Base-by-base conservation (phyloP, 352 stramenopile genomes). In the Pelagophyceae sp. region DNA sequence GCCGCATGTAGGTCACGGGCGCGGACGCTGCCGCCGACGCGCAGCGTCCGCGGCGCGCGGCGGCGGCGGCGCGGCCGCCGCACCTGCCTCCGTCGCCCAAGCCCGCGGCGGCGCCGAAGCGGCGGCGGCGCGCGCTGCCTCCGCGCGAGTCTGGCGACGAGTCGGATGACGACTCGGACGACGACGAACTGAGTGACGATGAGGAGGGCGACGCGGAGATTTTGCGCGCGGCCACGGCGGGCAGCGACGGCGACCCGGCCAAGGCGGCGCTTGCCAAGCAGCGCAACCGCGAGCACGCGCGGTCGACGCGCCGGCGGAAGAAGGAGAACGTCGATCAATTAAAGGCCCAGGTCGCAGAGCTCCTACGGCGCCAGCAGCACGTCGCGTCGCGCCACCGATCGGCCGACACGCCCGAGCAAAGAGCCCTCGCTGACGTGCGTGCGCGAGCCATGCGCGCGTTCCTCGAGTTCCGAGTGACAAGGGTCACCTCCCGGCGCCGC, bases 251-350 rank as follows among this genome's bases (percentile, higher is more conserved):
- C 6, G 29, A 6, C 58, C 15, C 17, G 58, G 58, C 58, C 23
- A 65, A 65, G 58, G 58, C 58, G 58, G 58, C 17, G 58, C 5
- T 65, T 2, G 31, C 58, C 15, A n/a, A 33, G 29, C 58, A 65
- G 58, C 58, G 58, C 15, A 65, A 65, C 58, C 58, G 58, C 58
- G 58, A 65, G 58, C 58, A 65, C 58, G 58, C 58, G 58, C 20
- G 58, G 58, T 65, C 58, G 58, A 65, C 58, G 58, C 58, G 58
- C 3, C 58, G 58, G 6, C 58, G 58, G 58, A 65, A 65, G 58
- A 65, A 65, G 58, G 15, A 65, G 58, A 32, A 65, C 58, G 58
- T 65, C 58, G 58, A 65, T 15, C 58, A 65, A 27, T 27, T 65
- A 15, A 65, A 65, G 58, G 31, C 17, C 15, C 58, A 65, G 58